Evolutionary conservation across 768 basidiomycete genomes (phyloP), one percentile per base, ranked within the genome.

Genomic region (Tephrocybe sp.): DNA sequence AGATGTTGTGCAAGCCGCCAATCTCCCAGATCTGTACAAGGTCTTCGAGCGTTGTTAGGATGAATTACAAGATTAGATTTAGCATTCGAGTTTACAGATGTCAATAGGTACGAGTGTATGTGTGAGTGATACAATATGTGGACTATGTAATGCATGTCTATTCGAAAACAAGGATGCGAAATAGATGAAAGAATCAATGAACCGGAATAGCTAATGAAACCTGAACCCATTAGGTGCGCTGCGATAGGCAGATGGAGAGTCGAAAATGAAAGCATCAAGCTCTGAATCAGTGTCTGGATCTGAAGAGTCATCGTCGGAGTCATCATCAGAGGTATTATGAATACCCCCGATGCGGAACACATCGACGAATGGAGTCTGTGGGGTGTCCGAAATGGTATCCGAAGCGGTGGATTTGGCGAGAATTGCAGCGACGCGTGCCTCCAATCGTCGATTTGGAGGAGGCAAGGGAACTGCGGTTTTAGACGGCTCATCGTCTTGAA

Each of bases 11-110:
- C 90, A 95, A 68, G 82, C 96, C 16, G 94, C 97, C 9, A 88
- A 82, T 65, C 68, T 98, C 38, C 93, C 93, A 1, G 92, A 95
- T 56, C 72, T 99, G 47, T 99, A 97, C 67, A 85, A 88, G 55
- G 89, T 98, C 0, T 99, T 98, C 61, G 95, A 98, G 69, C 71
- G 95, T 56, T 98, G 95, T 63, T 98, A 64, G 74, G 14, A 13
- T 20, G 22, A 42, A 49, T 30, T 49, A 51, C 35, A 46, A 11
- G 23, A 57, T 54, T 58, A 50, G 33, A 31, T 39, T 52, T 56
- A 42, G 47, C 52, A 39, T 45, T 44, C 23, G 41, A 40, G 20
- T 54, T 54, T 54, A 56, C 53, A 60, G 9, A 49, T 52, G 44
- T 45, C 51, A 56, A 42, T 56, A 56, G 55, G 53, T 57, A 52